These are phyloP conservation scores for Aristolochia contorta DNA, from an alignment of 164 flowering plant species.

Conservation along the genomic window DNA sequence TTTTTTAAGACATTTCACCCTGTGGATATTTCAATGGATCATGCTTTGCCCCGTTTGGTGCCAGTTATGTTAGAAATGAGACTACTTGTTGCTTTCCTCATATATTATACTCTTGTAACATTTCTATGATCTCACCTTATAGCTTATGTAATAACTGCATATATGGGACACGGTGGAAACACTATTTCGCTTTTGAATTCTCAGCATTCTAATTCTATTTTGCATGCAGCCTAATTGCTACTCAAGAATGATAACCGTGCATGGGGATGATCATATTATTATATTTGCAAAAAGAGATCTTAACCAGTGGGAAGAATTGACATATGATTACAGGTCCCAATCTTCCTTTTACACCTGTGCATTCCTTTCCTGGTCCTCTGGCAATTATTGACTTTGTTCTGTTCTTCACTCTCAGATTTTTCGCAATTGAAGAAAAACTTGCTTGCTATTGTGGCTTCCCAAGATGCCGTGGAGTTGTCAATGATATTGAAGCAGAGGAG, in stretches of 20 bases:
- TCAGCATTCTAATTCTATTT: no score
- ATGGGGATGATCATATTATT: slow-evolving; percentile 84
- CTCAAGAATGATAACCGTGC: slow-evolving; percentile 77
- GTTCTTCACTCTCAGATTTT: slow-evolving; percentile 39
- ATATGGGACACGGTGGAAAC: no score
- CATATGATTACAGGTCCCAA: slow-evolving; percentile 93
- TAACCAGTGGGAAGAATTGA: slow-evolving; percentile 83
- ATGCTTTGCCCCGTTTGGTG: no score
- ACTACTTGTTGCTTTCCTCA: no score
- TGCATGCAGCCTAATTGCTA: slow-evolving; percentile 91
- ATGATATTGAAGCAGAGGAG: slow-evolving; percentile 80
- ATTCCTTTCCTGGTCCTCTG: neutral
- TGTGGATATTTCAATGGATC: no score
- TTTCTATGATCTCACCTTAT: no score
- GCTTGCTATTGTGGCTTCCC: slow-evolving; percentile 87
- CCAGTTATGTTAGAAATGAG: no score
- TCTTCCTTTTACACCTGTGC: neutral
- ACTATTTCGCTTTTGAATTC: no score
- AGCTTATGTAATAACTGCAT: no score
- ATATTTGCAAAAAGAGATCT: slow-evolving; percentile 98
- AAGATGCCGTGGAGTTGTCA: slow-evolving; percentile 86
- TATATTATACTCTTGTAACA: no score
- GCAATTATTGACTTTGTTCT: slow-evolving; percentile 1
- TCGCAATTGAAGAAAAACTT: slow-evolving; percentile 72
- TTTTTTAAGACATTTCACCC: no score